phyloP scores from a whole-genome alignment of 768 basidiomycete species.

The Royoungia palumana region DNA sequence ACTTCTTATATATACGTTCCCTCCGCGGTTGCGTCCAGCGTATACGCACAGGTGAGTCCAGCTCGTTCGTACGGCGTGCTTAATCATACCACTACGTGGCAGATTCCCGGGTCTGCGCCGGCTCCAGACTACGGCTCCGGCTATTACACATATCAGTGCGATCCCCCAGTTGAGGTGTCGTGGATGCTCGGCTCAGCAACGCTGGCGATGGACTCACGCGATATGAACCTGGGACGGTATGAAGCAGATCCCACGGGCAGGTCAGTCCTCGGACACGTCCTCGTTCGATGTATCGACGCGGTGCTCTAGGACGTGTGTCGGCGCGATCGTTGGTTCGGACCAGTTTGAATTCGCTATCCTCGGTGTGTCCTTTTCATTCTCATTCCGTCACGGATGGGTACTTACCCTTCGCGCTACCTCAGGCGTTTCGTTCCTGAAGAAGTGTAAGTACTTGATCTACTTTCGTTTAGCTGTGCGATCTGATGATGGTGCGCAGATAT shows the following conservation, averaged over 20 bases:
- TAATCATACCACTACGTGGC: not conserved
- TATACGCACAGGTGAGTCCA: constrained; percentile 44
- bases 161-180: constrained; percentile 31
- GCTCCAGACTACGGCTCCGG: constrained; percentile 44
- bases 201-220: constrained; percentile 42
- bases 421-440: constrained; percentile 65
- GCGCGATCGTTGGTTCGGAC: constrained; percentile 46
- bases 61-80: not conserved
- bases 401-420: too few species aligned
- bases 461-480: not conserved
- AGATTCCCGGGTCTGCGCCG: constrained; percentile 49
- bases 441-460: constrained; percentile 41
- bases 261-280: constrained; percentile 12
- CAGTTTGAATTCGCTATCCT: constrained; percentile 10
- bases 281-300: not conserved
- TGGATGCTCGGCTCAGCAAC: constrained; percentile 43
- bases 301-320: constrained; percentile 42
- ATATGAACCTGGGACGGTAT: constrained; percentile 55
- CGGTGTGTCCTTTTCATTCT: constrained; percentile 12
- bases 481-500: constrained; percentile 44
- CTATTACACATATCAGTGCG: constrained; percentile 58
- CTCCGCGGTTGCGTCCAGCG: constrained; percentile 34
- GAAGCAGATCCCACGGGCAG: constrained; percentile 27
- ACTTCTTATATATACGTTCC: constrained; percentile 65
- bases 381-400: too few species aligned